These are phyloP conservation scores for Xylogone sp. DNA, from an alignment of 2,329 filamentous ascomycete species.

Conservation along the genomic window DNA sequence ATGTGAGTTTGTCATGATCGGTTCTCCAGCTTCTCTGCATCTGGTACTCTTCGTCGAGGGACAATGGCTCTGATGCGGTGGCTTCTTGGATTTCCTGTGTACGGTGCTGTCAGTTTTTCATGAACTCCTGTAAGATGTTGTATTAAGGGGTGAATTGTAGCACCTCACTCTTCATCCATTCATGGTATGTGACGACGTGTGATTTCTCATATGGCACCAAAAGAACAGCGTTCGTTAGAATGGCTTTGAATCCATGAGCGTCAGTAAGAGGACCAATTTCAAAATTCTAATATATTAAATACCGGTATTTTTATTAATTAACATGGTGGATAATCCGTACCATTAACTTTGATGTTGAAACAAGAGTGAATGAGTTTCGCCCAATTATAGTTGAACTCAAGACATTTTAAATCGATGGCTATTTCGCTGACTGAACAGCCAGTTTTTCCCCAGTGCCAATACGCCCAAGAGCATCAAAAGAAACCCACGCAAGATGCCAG, in stretches of 20 bases:
- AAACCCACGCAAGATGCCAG: no score
- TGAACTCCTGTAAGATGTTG: no score
- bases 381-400: no score
- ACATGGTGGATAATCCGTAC: slow-evolving; percentile 17
- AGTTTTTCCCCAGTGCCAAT: no score
- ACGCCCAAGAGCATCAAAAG: no score
- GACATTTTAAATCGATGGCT: no score
- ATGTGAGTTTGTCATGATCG: slow-evolving; percentile 84
- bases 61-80: slow-evolving; percentile 84
- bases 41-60: slow-evolving; percentile 75
- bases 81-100: slow-evolving; percentile 71
- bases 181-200: slow-evolving; percentile 80
- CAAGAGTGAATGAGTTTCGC: no score
- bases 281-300: background rate
- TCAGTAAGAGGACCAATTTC: background rate
- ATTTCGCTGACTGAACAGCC: no score
- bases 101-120: slow-evolving; percentile 3
- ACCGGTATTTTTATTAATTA: slow-evolving; percentile 30
- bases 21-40: slow-evolving; percentile 88
- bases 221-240: slow-evolving; percentile 62
- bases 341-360: no score
- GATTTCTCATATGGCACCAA: slow-evolving; percentile 80
- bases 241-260: slow-evolving; percentile 43
- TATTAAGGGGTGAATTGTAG: background rate
- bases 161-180: slow-evolving; percentile 71